phyloP scores from a whole-genome alignment of 208 protist genomes.

The Leishmania lainsoni region DNA sequence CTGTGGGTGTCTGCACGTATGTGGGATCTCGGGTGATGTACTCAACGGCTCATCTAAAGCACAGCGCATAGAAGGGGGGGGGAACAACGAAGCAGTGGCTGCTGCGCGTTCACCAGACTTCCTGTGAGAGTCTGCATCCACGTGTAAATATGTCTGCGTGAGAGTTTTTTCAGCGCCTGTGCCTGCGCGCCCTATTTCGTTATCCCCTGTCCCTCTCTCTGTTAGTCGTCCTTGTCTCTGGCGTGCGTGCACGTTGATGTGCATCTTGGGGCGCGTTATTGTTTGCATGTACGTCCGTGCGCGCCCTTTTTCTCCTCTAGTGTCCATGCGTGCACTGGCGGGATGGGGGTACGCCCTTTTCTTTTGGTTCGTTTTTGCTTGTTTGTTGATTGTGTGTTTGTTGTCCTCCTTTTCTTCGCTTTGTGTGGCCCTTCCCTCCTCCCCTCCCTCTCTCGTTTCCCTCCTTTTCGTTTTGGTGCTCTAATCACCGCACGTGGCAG shows the following conservation, averaged over 20 bases:
- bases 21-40: not conserved
- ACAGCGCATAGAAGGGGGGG: not conserved
- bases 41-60: not conserved
- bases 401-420: not conserved
- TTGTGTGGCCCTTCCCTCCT: not conserved
- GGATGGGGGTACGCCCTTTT: not conserved
- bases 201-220: not conserved
- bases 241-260: not conserved
- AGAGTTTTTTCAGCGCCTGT: not conserved
- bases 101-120: not conserved
- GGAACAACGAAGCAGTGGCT: not conserved
- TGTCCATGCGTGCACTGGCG: not conserved
- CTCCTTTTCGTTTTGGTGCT: not conserved
- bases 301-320: not conserved
- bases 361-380: not conserved
- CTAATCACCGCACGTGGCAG: not conserved
- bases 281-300: not conserved
- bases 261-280: not conserved
- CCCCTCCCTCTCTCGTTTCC: not conserved
- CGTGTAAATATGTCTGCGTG: not conserved
- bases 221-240: not conserved
- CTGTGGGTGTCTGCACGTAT: not conserved
- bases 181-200: not conserved
- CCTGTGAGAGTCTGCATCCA: not conserved
- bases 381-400: not conserved